These are phyloP conservation scores for Skeletonema potamos DNA, from an alignment of 108 stramenopile species.

Conservation along the genomic window DNA sequence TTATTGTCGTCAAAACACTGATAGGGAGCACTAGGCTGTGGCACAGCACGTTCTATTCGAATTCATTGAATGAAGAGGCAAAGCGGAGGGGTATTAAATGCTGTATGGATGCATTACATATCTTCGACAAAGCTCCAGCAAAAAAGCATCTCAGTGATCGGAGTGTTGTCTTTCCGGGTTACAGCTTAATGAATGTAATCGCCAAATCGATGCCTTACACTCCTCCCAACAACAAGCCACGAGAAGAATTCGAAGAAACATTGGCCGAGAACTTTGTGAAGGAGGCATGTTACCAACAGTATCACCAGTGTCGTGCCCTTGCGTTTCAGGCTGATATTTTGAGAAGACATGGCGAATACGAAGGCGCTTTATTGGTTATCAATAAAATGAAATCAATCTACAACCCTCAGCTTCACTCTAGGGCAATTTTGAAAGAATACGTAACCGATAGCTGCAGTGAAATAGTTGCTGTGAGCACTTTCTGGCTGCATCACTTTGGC, in stretches of 20 bases:
- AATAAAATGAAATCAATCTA: neutral
- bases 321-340: neutral
- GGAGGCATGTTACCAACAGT: neutral
- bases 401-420: neutral
- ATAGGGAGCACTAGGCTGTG: neutral
- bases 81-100: neutral
- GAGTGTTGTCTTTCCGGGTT: neutral
- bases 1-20: neutral
- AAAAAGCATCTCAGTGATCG: neutral
- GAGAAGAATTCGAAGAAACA: neutral
- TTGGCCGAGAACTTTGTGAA: neutral
- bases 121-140: constrained; percentile 1
- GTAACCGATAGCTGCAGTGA: neutral
- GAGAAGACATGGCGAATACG: neutral
- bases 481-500: neutral
- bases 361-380: neutral
- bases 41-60: neutral
- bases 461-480: neutral
- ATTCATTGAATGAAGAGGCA: neutral
- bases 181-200: neutral
- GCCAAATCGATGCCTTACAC: neutral
- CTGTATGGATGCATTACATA: neutral
- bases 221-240: neutral
- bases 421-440: neutral
- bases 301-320: neutral